phyloP scores from a whole-genome alignment of 805 yeast genomes.

The Yamadazyma paraphyllophila region DNA sequence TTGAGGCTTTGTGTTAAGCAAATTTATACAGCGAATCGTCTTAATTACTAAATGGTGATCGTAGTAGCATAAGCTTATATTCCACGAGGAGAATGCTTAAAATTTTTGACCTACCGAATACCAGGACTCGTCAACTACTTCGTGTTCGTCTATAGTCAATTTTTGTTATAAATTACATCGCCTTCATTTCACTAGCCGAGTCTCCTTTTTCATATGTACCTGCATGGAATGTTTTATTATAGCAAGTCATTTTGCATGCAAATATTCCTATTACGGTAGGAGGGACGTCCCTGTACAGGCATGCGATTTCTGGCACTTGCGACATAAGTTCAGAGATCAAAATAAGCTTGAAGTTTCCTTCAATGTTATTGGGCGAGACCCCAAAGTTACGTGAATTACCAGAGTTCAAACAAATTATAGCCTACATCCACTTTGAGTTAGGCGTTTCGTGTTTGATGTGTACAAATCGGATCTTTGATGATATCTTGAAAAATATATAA shows the following conservation, averaged over 20 bases:
- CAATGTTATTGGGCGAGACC: conserved; percentile 3
- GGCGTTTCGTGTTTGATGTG: conserved; percentile 7
- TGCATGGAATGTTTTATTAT: conserved; percentile 3
- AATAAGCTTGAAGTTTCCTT: conserved; percentile 2
- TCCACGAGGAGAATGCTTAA: too few relatives aligned
- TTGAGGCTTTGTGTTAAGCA: too few relatives aligned
- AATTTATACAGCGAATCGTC: too few relatives aligned
- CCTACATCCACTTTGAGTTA: conserved; percentile 5
- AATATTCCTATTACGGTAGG: conserved; percentile 1
- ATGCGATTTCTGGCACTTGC: conserved; percentile 8
- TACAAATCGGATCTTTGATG: neutral
- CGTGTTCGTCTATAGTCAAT: neutral
- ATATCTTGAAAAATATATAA: conserved; percentile 4
- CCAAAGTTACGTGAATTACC: neutral
- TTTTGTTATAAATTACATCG: neutral
- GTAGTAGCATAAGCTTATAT: too few relatives aligned
- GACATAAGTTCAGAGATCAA: conserved; percentile 9
- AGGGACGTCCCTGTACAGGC: neutral
- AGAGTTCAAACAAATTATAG: conserved; percentile 9
- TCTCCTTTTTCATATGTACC: conserved; percentile 4
- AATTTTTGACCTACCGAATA: too few relatives aligned
- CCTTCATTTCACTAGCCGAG: neutral
- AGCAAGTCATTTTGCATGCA: neutral
- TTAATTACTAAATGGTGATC: too few relatives aligned
- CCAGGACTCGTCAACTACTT: neutral